Percentiles rank a stretch among this genome's conserved stretches.
Conservation (phyloP, 306 rosid species). For the Lotus japonicus region DNA sequence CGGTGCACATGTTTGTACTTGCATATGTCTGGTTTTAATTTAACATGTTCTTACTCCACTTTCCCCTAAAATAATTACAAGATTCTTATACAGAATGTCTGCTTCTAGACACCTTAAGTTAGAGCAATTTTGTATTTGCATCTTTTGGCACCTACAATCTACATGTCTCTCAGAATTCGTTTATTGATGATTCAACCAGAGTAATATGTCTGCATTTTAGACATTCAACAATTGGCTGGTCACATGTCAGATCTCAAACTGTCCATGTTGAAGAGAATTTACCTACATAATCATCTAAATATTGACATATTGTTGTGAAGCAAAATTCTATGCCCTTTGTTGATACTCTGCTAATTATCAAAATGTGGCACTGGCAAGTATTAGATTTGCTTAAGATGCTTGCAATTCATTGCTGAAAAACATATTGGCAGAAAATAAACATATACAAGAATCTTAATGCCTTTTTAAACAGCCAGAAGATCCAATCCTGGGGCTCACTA, state of each 20-base stretch:
- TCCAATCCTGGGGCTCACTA: constrained; percentile 1
- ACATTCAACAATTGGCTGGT: neutral
- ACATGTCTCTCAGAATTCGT: neutral
- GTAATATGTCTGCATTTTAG: neutral
- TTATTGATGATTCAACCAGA: neutral
- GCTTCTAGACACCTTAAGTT: neutral
- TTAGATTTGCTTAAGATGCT: constrained; percentile 91
- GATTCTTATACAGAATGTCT: neutral
- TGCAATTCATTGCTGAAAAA: constrained; percentile 70
- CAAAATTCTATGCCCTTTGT: neutral
- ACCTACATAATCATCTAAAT: neutral
- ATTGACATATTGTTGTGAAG: neutral
- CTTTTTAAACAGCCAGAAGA: neutral
- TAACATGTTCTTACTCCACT: neutral
- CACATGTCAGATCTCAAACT: neutral
- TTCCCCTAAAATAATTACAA: neutral
- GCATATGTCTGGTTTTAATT: neutral
- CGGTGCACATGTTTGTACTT: too few relatives aligned
- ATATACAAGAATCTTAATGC: constrained; percentile 30
- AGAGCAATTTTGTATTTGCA: neutral
- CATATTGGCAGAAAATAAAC: constrained; percentile 65
- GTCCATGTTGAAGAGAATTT: neutral
- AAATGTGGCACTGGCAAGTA: constrained; percentile 47
- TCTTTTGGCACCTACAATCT: neutral
- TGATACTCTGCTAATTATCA: neutral